Evolutionary conservation across 1,284 basidiomycete species (phyloP), one percentile per base, ranked within the genome.

Genomic region (Megacollybia platyphylla): DNA sequence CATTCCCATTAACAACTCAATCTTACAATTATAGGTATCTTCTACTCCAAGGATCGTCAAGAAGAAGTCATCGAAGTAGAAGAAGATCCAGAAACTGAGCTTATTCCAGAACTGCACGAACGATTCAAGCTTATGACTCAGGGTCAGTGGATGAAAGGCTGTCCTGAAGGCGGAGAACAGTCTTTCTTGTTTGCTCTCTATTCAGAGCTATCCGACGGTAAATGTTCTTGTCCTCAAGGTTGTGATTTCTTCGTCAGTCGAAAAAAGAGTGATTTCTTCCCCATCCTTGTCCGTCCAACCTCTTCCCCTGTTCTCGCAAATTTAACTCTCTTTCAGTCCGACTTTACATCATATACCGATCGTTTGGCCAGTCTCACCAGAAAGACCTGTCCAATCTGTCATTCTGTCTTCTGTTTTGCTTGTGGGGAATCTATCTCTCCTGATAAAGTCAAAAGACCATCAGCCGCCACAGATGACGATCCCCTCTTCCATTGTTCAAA

Each of bases 61-160:
- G 86, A 92, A 60, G 80, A 87, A 58, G 79, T 90, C 32, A 83
- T 91, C 40, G 86, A 94, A 63, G 73, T 87, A 2, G 78, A 90
- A 54, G 85, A 90, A 58, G 73, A 81, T 44, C 70, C 82, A 5
- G 82, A 86, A 56, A 62, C 68, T 29, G 31, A 34, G 31, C 48
- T 57, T 28, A 55, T 83, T 18, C 59, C 66, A 2, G 72, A 64
- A 36, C 57, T 56, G 10, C 60, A 59, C 39, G 68, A 73, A 47
- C 58, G 60, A 11, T 67, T 82, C 18, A 75, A 74, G 45, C 61
- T 91, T 32, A 76, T 93, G 72, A 80, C 80, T 17, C 84, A 87
- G 57, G 85, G 85, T n/a, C 80, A 89, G 55, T 94, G 89, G 89
- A 93, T 93, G 90, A 89, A 87, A 57, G 90, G 90, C 7, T 93